Evolutionary conservation across 768 basidiomycete genomes (phyloP), one percentile per base, ranked within the genome.

Genomic region (Boletus pseudo-olivaceus): DNA sequence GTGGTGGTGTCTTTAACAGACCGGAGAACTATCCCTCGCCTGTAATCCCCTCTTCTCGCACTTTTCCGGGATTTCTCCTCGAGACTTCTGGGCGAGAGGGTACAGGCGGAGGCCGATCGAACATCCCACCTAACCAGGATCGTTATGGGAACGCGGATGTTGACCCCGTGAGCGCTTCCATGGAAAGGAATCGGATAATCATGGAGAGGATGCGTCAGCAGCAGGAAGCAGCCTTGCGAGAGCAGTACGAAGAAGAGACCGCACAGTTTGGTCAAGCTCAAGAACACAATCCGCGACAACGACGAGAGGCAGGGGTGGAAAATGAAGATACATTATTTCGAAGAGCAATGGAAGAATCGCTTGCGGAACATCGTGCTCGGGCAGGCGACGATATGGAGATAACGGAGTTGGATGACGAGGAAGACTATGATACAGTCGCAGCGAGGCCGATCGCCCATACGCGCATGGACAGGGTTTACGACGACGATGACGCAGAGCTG

Each of bases 401-500:
- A 4, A 46, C 56, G 8, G 66, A 62, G n/a, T 49, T 56, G 19
- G 70, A 65, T 29, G 66, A 67, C 32, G 64, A 68, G 5, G 66
- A 60, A 10, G 60, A 67, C 4, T 43, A 62, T 17, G 45, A 41
- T 37, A 4, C 43, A 27, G 56, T 53, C 14, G 34, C 49, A 33
- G 38, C 34, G 14, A 46, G 43, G 48, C 39, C 48, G 26, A 45
- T 30, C 32, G 39, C 35, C 40, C 57, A 39, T 49, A 33, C 44
- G 43, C 23, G 23, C 23, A 46, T 55, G 45, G 55, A 77, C 47
- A 73, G 83, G 43, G 81, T 85, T 37, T 85, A 90, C 60, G 93
- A 94, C 57, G 93, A 95, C 58, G 93, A 94, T 47, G 93, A 96
- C 62, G 83, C 81, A 23, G 87, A 90, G 61, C 72, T 96, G 43